Base-by-base conservation (phyloP, 2,329 filamentous ascomycete genomes). In the Trichophyton equinum region DNA sequence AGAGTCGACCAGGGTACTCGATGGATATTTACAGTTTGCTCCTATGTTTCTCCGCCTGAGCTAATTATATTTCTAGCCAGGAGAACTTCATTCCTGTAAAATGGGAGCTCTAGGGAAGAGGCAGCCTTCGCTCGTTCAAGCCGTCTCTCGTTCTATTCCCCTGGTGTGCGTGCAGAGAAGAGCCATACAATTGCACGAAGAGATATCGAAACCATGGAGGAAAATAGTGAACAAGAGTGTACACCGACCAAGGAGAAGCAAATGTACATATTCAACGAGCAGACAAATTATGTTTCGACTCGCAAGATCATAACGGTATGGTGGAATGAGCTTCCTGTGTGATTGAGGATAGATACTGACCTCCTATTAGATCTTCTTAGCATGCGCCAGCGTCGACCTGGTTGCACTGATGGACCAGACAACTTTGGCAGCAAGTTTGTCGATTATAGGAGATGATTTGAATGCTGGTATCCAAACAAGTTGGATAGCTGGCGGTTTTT, bases 321-420 rank as follows among this genome's bases (percentile, higher is more conserved):
- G 20, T 20, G 20, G 22, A 22, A 2, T 5, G 46, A 51, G 5
- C 20, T 30, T 15, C 4, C 13, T 13, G 20, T 42, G 57, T 61
- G 47, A 42, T 30, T 42, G 6, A 9, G 33, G 46, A 30, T 27
- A 36, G n/a, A 33, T 15, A 15, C 46, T 30, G 46, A 51, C 22
- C 11, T 30, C 13, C 13, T 13, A 8, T 46, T 55, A 82, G 80
- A 82, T 83, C 63, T 83, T 83, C 63, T 70, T 83, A 13, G 79
- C 81, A 15, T 82, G 80, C 63, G 77, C 81, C 51, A 81, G 74
- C 22, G 78, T 82, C 61, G 81, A 83, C 58, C 69, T 83, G 44
- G 66, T 82, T 36, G 79, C 81, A 0, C 71, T 83, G 57, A 81
- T 83, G 73, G 81, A 83, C 66, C 81, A 83, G 68, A 83, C 81